Percentiles rank a stretch among this genome's conserved stretches.
phyloP scores from a whole-genome alignment of 2,329 filamentous ascomycete species.

The Pezicula neosporulosa region DNA sequence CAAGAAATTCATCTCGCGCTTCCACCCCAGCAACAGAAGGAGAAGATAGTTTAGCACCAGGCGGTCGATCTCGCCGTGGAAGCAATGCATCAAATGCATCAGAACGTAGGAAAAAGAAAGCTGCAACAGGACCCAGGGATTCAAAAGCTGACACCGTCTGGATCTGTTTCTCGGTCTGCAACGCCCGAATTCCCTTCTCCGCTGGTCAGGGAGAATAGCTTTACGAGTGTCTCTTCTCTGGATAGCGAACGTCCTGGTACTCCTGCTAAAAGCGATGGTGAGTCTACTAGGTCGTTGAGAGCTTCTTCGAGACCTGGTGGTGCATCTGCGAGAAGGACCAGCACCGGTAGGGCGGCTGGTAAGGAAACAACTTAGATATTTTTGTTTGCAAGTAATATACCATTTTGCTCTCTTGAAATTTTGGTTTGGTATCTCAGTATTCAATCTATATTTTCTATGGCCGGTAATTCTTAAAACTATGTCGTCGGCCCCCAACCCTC shows the following conservation, averaged over 20 bases:
- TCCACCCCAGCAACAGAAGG: slow-evolving; percentile 27
- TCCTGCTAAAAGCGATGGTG: slow-evolving; percentile 15
- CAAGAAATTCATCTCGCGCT: slow-evolving; percentile 31
- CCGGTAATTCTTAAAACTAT: too few species aligned
- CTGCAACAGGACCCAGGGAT: slow-evolving; percentile 11
- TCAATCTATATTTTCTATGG: too few species aligned
- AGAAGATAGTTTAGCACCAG: slow-evolving; percentile 19
- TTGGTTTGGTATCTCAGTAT: too few species aligned
- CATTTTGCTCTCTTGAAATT: too few species aligned
- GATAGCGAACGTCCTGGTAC: slow-evolving; percentile 23
- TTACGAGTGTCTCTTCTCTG: slow-evolving; percentile 24
- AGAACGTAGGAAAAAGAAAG: slow-evolving; percentile 26
- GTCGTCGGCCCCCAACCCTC: too few species aligned
- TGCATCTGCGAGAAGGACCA: slow-evolving; percentile 6
- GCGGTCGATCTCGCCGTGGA: slow-evolving; percentile 19
- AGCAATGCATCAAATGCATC: slow-evolving; percentile 25
- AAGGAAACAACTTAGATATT: neutral
- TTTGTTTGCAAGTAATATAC: neutral
- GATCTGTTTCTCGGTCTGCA: slow-evolving; percentile 18
- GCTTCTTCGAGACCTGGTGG: slow-evolving; percentile 11
- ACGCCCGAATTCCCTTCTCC: slow-evolving; percentile 27
- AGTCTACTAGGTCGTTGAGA: slow-evolving; percentile 11
- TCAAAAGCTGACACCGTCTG: slow-evolving; percentile 21
- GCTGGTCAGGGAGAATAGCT: slow-evolving; percentile 25
- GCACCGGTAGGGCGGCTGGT: neutral